Evolutionary conservation across 2,329 filamentous ascomycete species (phyloP), one percentile per base, ranked within the genome.

Genomic region (Coniochaeta sp.): DNA sequence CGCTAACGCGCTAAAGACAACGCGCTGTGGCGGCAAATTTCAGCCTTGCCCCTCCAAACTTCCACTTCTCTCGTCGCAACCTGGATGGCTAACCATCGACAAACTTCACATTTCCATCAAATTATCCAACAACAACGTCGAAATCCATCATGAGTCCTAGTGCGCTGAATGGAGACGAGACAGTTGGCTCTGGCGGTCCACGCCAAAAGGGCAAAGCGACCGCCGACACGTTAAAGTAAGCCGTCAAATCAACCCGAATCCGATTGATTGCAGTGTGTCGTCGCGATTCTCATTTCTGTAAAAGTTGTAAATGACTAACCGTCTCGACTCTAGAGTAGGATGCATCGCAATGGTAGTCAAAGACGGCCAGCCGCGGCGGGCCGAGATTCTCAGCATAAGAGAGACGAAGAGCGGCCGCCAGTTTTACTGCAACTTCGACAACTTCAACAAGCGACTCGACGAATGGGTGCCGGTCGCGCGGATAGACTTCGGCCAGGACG

Each of bases 401-500:
- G 90, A 93, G 62, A 89, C 90, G 24, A 96, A 96, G 74, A 93
- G 91, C 69, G 88, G 89, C 17, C 89, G 91, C 42, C 89, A 90
- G 59, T 97, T 93, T 71, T 97, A 97, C 74, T 96, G 96, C 69
- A 96, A 98, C 74, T 98, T 97, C 73, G 91, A 96, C 71, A 96
- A 96, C 70, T 98, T 97, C 84, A 98, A 98, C 77, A 98, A 98
- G 75, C 81, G 81, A 65, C 75, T 85, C 14, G 79, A 84, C 77
- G 95, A 99, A 79, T 99, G 95, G 95, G 88, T 99, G 10, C 82
- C 89, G 1, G 84, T 89, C 32, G 81, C 85, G 38, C 85, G 95
- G 38, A 91, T 99, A 65, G 91, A 98, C 72, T 88, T 99, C 61
- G 80, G 83, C 1, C 88, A 91, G 66, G 93, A 97, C 68, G 95